A percentile compares a stretch with the other conserved stretches of the same genome.
phyloP scores from a whole-genome alignment of 805 yeast genomes.

The Cyberlindnera sargentensis region DNA sequence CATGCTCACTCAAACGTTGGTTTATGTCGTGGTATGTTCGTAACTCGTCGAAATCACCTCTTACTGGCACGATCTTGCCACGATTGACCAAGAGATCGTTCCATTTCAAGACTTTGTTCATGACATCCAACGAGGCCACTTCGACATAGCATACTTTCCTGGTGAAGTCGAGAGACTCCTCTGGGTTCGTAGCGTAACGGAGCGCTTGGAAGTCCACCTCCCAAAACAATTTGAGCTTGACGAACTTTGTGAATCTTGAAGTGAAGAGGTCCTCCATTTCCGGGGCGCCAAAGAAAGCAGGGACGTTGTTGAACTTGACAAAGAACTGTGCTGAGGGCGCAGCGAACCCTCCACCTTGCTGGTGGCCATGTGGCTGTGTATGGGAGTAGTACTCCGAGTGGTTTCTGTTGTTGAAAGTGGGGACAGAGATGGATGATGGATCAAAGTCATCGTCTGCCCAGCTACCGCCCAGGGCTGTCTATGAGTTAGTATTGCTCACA shows the following conservation, averaged over 20 bases:
- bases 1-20: constrained; percentile 14
- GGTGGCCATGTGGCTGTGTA: background rate
- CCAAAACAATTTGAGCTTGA: constrained; percentile 56
- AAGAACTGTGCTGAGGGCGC: constrained; percentile 49
- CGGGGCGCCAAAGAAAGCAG: constrained; percentile 43
- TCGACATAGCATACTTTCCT: constrained; percentile 62
- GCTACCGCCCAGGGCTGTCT: constrained; percentile 29
- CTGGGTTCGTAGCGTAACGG: constrained; percentile 20
- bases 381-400: constrained; percentile 2
- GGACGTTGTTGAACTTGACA: constrained; percentile 54
- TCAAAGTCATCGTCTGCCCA: constrained; percentile 75
- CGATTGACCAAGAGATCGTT: constrained; percentile 44
- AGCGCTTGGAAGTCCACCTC: constrained; percentile 36
- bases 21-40: constrained; percentile 18
- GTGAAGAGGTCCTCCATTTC: constrained; percentile 53
- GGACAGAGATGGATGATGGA: constrained; percentile 49
- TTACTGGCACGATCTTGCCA: constrained; percentile 20
- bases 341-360: background rate
- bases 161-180: constrained; percentile 22
- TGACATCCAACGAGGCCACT: constrained; percentile 40
- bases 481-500: no score
- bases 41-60: constrained; percentile 23
- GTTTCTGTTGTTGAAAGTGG: constrained; percentile 22
- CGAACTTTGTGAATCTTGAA: constrained; percentile 51
- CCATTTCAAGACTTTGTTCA: constrained; percentile 57